Evolutionary conservation across 2,329 filamentous ascomycete species (phyloP).

Genomic region (Colletotrichum sansevieriae): DNA sequence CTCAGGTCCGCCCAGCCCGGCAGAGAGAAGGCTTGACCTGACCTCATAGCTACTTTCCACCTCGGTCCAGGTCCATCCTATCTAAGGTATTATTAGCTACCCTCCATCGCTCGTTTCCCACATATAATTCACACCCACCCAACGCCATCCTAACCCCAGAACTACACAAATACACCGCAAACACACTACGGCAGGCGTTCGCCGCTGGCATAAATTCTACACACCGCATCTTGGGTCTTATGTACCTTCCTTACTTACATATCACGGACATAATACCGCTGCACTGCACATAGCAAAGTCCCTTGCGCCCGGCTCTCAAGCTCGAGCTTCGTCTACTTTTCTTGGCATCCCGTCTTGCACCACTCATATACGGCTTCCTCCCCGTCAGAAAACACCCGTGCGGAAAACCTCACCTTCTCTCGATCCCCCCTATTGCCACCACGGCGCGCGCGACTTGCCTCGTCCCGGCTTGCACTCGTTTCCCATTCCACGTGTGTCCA

Average conservation of each 20-base stretch:
- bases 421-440: constrained; percentile 14
- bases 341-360: constrained; percentile 35
- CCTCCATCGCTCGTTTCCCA: not conserved
- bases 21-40: not conserved
- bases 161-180: not conserved
- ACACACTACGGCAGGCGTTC: not conserved
- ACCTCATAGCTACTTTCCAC: constrained; percentile 9
- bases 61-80: not conserved
- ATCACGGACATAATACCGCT: not conserved
- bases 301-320: constrained; percentile 24
- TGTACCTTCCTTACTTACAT: not conserved
- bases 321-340: constrained; percentile 31
- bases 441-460: constrained; percentile 10
- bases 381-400: constrained; percentile 23
- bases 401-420: not conserved
- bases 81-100: constrained; percentile 1
- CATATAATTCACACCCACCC: constrained; percentile 7
- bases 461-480: constrained; percentile 34
- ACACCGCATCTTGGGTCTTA: constrained; percentile 10
- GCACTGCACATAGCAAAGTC: constrained; percentile 14
- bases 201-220: constrained; percentile 9
- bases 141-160: constrained; percentile 8
- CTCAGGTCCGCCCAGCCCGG: not conserved
- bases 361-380: constrained; percentile 10
- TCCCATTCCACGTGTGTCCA: constrained; percentile 14